A percentile compares a stretch with the other conserved stretches of the same genome.
These are phyloP conservation scores for Kwoniella sp. DNA, from an alignment of 768 basidiomycete species.

Conservation along the genomic window DNA sequence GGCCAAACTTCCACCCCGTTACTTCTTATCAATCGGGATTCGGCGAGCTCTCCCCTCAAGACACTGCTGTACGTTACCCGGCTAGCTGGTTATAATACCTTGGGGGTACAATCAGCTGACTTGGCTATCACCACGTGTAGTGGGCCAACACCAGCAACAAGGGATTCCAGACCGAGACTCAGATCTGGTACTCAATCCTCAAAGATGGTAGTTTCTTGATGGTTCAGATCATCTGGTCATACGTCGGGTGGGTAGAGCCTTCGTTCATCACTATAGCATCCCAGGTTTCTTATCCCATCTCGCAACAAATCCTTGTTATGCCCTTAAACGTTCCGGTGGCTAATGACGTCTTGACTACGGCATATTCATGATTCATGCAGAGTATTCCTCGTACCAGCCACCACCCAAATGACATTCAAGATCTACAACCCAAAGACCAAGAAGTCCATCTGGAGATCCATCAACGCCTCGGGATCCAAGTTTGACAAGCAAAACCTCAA, in stretches of 20 bases:
- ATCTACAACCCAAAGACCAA: conserved; percentile 75
- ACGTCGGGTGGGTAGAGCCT: conserved; percentile 70
- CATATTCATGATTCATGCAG: too few species aligned
- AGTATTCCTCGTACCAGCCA: conserved; percentile 84
- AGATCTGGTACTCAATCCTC: conserved; percentile 78
- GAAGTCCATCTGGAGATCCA: conserved; percentile 77
- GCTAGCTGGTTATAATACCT: too few species aligned
- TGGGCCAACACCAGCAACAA: conserved; percentile 70
- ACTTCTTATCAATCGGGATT: conserved; percentile 58
- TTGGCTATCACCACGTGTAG: conserved; percentile 44
- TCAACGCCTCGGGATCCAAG: conserved; percentile 62
- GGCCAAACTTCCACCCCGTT: conserved; percentile 77
- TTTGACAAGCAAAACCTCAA: conserved; percentile 44
- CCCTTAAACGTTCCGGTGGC: background rate
- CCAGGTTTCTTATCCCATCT: background rate
- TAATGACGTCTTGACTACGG: conserved; percentile 5
- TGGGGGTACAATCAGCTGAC: conserved; percentile 57
- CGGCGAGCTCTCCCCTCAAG: conserved; percentile 43
- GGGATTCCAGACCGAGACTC: conserved; percentile 89
- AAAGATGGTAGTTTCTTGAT: conserved; percentile 77
- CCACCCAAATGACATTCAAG: conserved; percentile 92
- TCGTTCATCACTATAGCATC: background rate
- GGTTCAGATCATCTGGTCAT: conserved; percentile 84
- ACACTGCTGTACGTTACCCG: conserved; percentile 55
- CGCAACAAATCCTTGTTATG: background rate